Evolutionary conservation across 148 eudicot species (phyloP).

Genomic region (Nyssa sinensis): DNA sequence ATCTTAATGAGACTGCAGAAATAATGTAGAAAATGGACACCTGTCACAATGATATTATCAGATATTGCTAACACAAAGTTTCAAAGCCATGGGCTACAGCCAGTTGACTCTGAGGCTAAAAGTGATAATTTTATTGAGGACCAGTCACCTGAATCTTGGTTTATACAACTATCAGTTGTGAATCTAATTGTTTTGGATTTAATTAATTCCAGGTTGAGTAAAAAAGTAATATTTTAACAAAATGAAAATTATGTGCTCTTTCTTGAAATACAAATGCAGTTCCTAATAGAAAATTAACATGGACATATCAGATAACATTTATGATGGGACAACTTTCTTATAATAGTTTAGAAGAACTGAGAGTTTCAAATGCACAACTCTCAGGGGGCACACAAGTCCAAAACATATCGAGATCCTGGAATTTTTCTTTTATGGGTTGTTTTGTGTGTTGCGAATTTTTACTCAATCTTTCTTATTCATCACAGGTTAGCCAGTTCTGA

Average conservation of each 20-base stretch:
- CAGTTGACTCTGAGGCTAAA: background rate
- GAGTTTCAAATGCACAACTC: background rate
- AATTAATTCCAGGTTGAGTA: too few species aligned
- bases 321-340: background rate
- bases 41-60: too few species aligned
- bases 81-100: background rate
- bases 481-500: background rate
- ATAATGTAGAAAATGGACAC: too few species aligned
- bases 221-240: too few species aligned
- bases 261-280: background rate
- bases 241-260: background rate
- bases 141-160: too few species aligned
- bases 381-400: background rate
- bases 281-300: background rate
- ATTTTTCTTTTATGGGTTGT: background rate
- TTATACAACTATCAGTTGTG: background rate
- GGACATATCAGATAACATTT: background rate
- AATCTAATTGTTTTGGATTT: background rate
- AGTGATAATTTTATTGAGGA: background rate
- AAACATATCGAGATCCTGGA: constrained; percentile 1
- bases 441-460: background rate
- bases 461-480: constrained; percentile 11
- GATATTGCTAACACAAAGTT: constrained; percentile 9
- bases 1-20: too few species aligned
- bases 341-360: background rate